Conservation (phyloP, 2,329 filamentous ascomycete species). For the Pseudopyricularia cyperi region DNA sequence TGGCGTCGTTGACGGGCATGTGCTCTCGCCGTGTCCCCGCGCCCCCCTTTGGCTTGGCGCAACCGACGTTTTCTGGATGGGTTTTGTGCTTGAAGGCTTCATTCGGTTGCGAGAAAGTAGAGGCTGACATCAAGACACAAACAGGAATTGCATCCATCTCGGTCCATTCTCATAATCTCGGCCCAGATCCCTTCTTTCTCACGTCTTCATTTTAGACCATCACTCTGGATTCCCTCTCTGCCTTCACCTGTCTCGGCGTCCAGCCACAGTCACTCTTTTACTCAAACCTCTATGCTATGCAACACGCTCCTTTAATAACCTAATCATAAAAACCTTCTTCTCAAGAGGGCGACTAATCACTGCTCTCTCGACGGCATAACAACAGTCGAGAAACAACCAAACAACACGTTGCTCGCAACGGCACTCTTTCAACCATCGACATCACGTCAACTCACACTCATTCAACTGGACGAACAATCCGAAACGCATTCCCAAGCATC, state of each 20-base stretch:
- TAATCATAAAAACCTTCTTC: slow-evolving; percentile 24
- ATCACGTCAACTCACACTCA: not conserved
- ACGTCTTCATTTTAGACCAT: slow-evolving; percentile 11
- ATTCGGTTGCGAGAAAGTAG: not conserved
- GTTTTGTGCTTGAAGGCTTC: no score
- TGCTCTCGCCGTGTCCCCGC: not conserved
- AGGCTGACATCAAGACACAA: not conserved
- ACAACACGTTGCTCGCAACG: not conserved
- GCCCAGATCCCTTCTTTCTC: slow-evolving; percentile 27
- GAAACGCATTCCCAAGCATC: not conserved
- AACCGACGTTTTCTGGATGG: not conserved
- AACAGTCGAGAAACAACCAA: slow-evolving; percentile 16
- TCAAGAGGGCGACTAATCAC: slow-evolving; percentile 1
- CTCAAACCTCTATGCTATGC: slow-evolving; percentile 30
- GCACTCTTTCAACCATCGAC: slow-evolving; percentile 7
- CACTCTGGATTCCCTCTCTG: slow-evolving; percentile 10
- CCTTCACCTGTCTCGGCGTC: slow-evolving; percentile 27
- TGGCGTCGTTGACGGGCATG: not conserved
- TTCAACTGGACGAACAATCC: not conserved
- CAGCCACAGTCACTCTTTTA: slow-evolving; percentile 47
- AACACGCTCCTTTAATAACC: slow-evolving; percentile 45
- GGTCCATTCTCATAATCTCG: slow-evolving; percentile 25
- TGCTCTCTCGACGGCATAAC: slow-evolving; percentile 16
- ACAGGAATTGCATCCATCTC: not conserved
- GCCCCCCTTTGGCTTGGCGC: not conserved